phyloP scores from a whole-genome alignment of 495 filamentous ascomycete species.

The Tuber microsphaerosporum region DNA sequence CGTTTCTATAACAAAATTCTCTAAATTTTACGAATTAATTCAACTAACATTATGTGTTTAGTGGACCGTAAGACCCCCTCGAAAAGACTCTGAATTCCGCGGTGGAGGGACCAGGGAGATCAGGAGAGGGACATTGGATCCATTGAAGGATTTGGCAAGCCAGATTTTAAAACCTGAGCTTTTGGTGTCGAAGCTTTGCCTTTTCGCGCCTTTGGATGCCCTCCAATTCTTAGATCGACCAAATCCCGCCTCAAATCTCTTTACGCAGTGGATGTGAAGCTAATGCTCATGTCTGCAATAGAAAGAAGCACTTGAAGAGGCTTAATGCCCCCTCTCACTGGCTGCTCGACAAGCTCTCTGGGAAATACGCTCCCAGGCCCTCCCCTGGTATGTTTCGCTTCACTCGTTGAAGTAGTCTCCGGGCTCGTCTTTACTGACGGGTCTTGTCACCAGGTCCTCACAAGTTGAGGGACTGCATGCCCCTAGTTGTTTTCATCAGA shows the following conservation, averaged over 20 bases:
- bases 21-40: not conserved
- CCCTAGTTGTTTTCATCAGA: constrained; percentile 96
- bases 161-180: constrained; percentile 1
- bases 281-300: constrained; percentile 43
- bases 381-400: constrained; percentile 50
- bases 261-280: not conserved
- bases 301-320: constrained; percentile 99
- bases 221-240: constrained; percentile 23
- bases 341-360: constrained; percentile 98
- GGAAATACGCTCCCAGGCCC: constrained; percentile 90
- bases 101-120: constrained; percentile 5
- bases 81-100: constrained; percentile 4
- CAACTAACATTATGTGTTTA: constrained; percentile 22
- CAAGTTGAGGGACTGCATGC: constrained; percentile 98
- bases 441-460: constrained; percentile 71
- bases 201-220: constrained; percentile 20
- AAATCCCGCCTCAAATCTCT: constrained; percentile 8
- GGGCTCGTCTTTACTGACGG: constrained; percentile 42
- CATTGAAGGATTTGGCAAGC: constrained; percentile 1
- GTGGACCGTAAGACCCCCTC: constrained; percentile 40
- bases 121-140: constrained; percentile 6
- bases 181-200: constrained; percentile 7
- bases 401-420: constrained; percentile 43
- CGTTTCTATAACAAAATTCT: constrained; percentile 9
- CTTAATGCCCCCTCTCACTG: constrained; percentile 97